phyloP scores from a whole-genome alignment of 805 yeast genomes.

The Teunomyces aglyptinius region DNA sequence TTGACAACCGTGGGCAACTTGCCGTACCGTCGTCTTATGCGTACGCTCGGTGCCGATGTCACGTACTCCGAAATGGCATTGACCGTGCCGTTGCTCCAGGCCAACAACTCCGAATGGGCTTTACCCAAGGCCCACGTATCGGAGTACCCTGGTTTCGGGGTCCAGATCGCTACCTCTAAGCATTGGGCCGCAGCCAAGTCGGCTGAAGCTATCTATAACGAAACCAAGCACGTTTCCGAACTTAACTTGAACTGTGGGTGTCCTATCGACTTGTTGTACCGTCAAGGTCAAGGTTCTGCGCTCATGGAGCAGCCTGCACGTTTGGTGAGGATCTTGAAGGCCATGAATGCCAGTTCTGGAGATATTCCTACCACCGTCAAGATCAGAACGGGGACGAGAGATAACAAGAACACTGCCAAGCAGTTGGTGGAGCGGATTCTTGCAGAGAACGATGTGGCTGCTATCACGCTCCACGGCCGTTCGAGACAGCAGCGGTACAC shows the following conservation, averaged over 20 bases:
- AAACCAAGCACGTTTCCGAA: constrained; percentile 67
- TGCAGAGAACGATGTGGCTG: constrained; percentile 78
- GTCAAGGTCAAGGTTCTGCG: constrained; percentile 96
- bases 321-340: constrained; percentile 71
- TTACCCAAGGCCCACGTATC: constrained; percentile 80
- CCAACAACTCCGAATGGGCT: constrained; percentile 96
- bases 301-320: constrained; percentile 86
- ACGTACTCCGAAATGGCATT: constrained; percentile 97
- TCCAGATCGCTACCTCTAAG: constrained; percentile 87
- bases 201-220: constrained; percentile 68
- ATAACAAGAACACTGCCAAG: constrained; percentile 84
- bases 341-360: constrained; percentile 87
- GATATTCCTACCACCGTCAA: constrained; percentile 90
- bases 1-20: constrained; percentile 96
- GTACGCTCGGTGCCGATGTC: constrained; percentile 83
- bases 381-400: constrained; percentile 87
- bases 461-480: constrained; percentile 93
- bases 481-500: constrained; percentile 96
- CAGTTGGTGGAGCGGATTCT: constrained; percentile 68
- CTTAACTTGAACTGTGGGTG: constrained; percentile 94
- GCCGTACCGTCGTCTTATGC: constrained; percentile 93
- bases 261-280: constrained; percentile 91
- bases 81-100: constrained; percentile 80
- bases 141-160: constrained; percentile 88
- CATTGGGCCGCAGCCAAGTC: constrained; percentile 94